These are phyloP conservation scores for Mucor indicus DNA, from an alignment of 371 early-diverging fungal genomes.

Conservation along the genomic window DNA sequence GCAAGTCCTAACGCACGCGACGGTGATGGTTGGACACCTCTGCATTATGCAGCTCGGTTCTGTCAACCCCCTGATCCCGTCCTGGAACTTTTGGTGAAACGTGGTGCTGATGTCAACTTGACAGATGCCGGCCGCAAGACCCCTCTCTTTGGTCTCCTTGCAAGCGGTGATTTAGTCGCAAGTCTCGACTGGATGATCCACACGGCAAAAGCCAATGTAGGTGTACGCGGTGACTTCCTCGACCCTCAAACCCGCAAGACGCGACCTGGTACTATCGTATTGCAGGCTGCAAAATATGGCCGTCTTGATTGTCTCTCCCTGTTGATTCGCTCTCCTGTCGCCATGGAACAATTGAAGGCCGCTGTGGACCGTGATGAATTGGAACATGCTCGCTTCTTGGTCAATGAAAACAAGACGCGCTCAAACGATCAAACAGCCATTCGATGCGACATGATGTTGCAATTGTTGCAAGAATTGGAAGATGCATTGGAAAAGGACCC, in stretches of 20 bases:
- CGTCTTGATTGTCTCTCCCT: slow-evolving; percentile 13
- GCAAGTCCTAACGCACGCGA: slow-evolving; percentile 60
- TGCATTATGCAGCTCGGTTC: slow-evolving; percentile 68
- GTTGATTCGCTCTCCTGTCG: slow-evolving; percentile 5
- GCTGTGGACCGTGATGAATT: background rate
- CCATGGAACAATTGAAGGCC: slow-evolving; percentile 1
- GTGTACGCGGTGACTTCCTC: slow-evolving; percentile 15
- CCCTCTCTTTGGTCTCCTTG: slow-evolving; percentile 36
- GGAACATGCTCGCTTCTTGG: background rate
- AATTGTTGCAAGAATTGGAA: slow-evolving; percentile 14
- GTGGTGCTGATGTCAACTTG: slow-evolving; percentile 52
- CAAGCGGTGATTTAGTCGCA: slow-evolving; percentile 16
- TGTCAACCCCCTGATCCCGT: slow-evolving; percentile 31
- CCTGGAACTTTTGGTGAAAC: slow-evolving; percentile 22
- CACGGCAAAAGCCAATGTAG: slow-evolving; percentile 12
- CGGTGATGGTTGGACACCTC: slow-evolving; percentile 73
- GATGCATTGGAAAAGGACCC: slow-evolving; percentile 6
- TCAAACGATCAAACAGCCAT: background rate
- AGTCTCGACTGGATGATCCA: slow-evolving; percentile 19
- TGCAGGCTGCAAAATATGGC: slow-evolving; percentile 24
- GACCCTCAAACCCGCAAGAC: slow-evolving; percentile 8
- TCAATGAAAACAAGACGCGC: slow-evolving; percentile 6
- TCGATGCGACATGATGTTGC: slow-evolving; percentile 1
- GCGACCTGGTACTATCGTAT: slow-evolving; percentile 8
- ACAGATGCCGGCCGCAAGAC: slow-evolving; percentile 28